Conservation (phyloP, 306 rosid genomes). For the Vachellia collinsii region DNA sequence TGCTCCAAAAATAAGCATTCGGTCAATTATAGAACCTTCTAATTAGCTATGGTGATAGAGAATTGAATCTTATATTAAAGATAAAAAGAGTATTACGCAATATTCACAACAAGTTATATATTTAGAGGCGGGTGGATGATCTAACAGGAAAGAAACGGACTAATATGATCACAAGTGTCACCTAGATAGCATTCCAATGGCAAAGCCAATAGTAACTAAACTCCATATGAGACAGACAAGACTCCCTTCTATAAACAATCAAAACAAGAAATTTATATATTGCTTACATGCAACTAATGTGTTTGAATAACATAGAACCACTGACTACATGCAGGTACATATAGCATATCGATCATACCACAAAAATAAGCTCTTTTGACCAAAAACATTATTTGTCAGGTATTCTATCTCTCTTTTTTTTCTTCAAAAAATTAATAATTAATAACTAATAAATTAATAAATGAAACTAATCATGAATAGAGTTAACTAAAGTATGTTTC, state of each 20-base stretch:
- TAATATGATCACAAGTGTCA: slow-evolving; percentile 14
- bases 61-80: too few relatives aligned
- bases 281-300: background rate
- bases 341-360: too few relatives aligned
- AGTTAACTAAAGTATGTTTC: background rate
- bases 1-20: background rate
- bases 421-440: background rate
- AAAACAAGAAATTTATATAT: background rate
- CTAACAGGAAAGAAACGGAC: background rate
- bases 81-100: background rate
- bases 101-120: background rate
- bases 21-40: slow-evolving; percentile 15
- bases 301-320: too few relatives aligned
- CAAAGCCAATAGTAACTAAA: background rate
- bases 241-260: background rate
- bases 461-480: background rate
- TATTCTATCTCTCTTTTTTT: background rate
- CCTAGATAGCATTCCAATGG: background rate
- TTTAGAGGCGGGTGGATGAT: background rate
- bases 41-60: background rate
- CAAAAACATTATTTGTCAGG: background rate
- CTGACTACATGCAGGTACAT: background rate
- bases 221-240: background rate
- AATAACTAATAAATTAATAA: background rate
- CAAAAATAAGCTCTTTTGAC: background rate